Evolutionary conservation across 495 filamentous ascomycete species (phyloP), one percentile per base, ranked within the genome.

Genomic region (Penicillium taxi): DNA sequence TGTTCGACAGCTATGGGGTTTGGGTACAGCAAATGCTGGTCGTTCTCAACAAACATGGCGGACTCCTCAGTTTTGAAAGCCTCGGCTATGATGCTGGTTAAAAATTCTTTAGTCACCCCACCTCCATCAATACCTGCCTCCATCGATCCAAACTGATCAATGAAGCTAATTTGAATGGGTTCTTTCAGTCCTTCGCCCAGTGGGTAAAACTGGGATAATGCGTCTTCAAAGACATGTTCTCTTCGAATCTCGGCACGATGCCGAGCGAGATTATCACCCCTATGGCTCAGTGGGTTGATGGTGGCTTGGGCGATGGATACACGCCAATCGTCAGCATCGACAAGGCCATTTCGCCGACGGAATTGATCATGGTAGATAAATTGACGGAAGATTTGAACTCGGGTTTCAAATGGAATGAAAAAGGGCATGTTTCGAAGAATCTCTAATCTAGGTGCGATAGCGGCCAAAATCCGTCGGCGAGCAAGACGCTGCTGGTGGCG

Each of bases 81-180:
- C 57, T 96, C 83, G 5, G 73, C 81, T 2, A 86, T 94, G 11
- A 96, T 75, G 45, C 85, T 91, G 0, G 84, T 95, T 19, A 96
- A 67, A 48, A 99, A 99, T 49, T 99, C 91, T 50, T 99, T 99
- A 9, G 90, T 96, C 11, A 99, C 91, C 28, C 91, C 91, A 19
- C 91, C 91, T 0, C 91, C 91, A 55, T 99, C 91, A 41, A 99
- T 96, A 20, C 91, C 91, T 5, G 91, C 88, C 61, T 99, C 91
- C 17, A 74, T 69, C 2, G 80, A 77, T 36, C 81, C 81, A 45
- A 94, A 99, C 44, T 85, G 74, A 49, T 99, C 91, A 11, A 95
- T 84, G 49, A 96, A 99, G 9, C 83, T 90, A 47, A 99, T 96
- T 55, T 94, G 88, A 15, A 99, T 96, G 0, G 93, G 91, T 53